phyloP scores from a whole-genome alignment of 163 green algal species.

The Scenedesmus sp. region DNA sequence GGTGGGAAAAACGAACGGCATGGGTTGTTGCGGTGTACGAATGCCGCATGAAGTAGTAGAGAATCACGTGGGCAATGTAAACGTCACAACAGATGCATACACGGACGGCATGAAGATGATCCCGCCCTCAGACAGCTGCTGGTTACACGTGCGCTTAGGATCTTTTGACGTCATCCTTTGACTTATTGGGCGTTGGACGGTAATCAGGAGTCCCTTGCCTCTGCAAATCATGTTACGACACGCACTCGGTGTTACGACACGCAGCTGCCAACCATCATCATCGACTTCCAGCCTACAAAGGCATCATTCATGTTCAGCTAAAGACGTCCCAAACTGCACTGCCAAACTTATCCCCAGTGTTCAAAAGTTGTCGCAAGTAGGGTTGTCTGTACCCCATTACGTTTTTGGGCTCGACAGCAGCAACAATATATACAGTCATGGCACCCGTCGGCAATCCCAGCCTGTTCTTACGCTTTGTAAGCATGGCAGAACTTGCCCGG shows the following conservation, averaged over 20 bases:
- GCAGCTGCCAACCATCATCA: constrained; percentile 14
- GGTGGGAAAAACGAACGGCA: not conserved
- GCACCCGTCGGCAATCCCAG: constrained; percentile 30
- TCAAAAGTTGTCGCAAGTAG: not conserved
- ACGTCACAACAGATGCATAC: not conserved
- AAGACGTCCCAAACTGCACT: too few species aligned
- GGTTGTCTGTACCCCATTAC: not conserved
- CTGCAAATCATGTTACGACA: too few species aligned
- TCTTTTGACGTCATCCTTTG: too few species aligned
- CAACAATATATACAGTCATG: constrained; percentile 27
- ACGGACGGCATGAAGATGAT: not conserved
- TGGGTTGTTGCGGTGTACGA: not conserved
- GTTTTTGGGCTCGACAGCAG: not conserved
- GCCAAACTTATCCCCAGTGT: not conserved
- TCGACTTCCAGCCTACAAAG: not conserved
- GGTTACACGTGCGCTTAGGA: too few species aligned
- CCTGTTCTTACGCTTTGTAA: constrained; percentile 45
- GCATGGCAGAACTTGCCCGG: not conserved
- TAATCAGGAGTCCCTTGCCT: too few species aligned
- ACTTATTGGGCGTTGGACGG: too few species aligned
- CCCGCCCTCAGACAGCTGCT: not conserved
- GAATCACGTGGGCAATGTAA: not conserved
- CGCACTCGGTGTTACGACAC: not conserved
- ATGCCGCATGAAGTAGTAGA: not conserved
- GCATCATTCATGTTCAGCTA: not conserved